These are phyloP conservation scores for Hypomontagnella monticulosa DNA, from an alignment of 495 filamentous ascomycete species.

Conservation along the genomic window DNA sequence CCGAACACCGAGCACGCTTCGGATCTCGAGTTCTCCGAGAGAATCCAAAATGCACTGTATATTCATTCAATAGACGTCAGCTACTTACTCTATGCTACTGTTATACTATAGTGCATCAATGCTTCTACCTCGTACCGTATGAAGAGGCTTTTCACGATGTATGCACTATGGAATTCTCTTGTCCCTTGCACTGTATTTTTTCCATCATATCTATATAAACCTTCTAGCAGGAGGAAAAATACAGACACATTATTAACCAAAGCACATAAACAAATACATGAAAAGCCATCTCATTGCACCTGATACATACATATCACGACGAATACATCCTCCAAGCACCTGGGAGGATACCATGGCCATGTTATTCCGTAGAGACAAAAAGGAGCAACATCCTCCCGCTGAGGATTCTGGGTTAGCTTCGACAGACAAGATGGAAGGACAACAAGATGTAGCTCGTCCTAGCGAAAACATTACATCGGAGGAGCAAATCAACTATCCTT, in stretches of 20 bases:
- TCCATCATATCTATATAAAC: too few relatives aligned
- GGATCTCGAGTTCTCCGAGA: constrained; percentile 16
- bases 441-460: background rate
- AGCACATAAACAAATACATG: background rate
- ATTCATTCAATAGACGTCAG: background rate
- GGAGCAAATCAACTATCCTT: constrained; percentile 44
- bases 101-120: too few relatives aligned
- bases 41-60: background rate
- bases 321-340: too few relatives aligned
- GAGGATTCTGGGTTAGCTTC: constrained; percentile 3
- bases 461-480: background rate
- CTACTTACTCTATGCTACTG: too few relatives aligned
- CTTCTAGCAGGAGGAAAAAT: too few relatives aligned
- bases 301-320: too few relatives aligned
- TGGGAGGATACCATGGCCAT: background rate
- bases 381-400: background rate
- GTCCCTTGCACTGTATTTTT: too few relatives aligned
- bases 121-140: too few relatives aligned
- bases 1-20: constrained; percentile 19
- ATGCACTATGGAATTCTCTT: too few relatives aligned
- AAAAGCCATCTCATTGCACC: background rate
- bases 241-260: too few relatives aligned
- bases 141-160: too few relatives aligned
- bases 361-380: constrained; percentile 18
- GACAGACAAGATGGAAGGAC: constrained; percentile 9